phyloP scores from a whole-genome alignment of 1,284 basidiomycete species.

The Vanrija humicola region DNA sequence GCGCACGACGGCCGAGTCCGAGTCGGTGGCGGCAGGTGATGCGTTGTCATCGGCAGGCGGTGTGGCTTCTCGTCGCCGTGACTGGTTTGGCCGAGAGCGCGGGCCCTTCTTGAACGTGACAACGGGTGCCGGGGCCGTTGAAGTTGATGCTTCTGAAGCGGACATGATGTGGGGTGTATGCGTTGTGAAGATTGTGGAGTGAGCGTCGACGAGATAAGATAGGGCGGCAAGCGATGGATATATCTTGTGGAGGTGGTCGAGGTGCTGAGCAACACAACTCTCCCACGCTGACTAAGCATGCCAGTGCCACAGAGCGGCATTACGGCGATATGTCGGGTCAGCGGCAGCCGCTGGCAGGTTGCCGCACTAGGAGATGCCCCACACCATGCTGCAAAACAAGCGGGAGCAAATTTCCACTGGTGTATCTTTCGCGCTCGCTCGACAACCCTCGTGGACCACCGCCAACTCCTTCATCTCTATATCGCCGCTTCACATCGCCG shows the following conservation, averaged over 20 bases:
- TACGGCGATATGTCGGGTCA: no score
- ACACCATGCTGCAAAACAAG: no score
- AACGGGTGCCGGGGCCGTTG: constrained; percentile 47
- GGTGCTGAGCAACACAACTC: neutral
- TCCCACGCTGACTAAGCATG: neutral
- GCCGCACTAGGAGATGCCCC: no score
- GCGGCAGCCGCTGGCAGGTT: no score
- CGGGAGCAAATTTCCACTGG: no score
- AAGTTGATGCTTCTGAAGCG: constrained; percentile 9
- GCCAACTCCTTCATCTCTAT: neutral
- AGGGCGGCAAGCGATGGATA: no score
- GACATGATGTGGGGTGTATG: constrained; percentile 16
- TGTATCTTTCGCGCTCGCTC: no score
- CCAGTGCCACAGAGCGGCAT: neutral
- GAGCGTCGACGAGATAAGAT: no score
- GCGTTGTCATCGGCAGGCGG: constrained; percentile 49
- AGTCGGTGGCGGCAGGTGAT: constrained; percentile 52
- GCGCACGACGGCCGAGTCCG: constrained; percentile 57
- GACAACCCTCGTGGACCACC: no score
- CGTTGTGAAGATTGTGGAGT: neutral
- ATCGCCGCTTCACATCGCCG: constrained; percentile 14
- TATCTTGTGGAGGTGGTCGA: neutral
- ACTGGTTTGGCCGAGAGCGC: constrained; percentile 59
- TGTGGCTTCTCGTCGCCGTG: constrained; percentile 63
- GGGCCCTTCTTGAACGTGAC: constrained; percentile 85